Evolutionary conservation across 176 grass and related monocot species (phyloP).

Genomic region (Alloteropsis semialata): DNA sequence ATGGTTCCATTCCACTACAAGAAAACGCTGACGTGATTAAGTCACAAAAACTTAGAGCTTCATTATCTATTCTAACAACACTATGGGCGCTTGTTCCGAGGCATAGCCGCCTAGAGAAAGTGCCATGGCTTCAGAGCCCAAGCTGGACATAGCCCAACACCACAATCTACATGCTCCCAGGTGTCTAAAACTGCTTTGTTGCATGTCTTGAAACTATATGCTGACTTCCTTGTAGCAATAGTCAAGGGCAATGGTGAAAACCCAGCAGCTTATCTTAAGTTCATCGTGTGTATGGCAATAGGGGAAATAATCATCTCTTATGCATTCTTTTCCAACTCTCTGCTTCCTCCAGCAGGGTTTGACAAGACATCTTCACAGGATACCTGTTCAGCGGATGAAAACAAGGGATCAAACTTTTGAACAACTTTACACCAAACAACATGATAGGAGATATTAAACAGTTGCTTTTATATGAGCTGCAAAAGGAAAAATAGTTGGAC

Average conservation of each 20-base stretch:
- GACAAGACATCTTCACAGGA: neutral
- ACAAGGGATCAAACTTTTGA: neutral
- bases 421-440: neutral
- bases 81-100: neutral
- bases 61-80: slow-evolving; percentile 4
- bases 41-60: neutral
- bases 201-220: neutral
- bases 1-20: neutral
- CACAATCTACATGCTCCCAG: neutral
- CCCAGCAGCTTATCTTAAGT: slow-evolving; percentile 17
- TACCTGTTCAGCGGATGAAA: slow-evolving; percentile 19
- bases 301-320: neutral
- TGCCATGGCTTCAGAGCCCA: neutral
- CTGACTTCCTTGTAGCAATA: neutral
- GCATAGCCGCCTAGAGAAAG: neutral
- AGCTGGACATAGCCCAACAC: neutral
- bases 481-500: neutral
- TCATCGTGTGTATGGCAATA: neutral
- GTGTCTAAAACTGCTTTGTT: neutral
- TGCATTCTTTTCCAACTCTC: neutral
- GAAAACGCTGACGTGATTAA: neutral
- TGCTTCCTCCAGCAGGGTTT: neutral
- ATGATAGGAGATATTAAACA: neutral
- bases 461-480: neutral
- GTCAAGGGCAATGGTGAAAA: neutral